Evolutionary conservation across 331 rosid species (phyloP).

Genomic region (Ulmus americana): DNA sequence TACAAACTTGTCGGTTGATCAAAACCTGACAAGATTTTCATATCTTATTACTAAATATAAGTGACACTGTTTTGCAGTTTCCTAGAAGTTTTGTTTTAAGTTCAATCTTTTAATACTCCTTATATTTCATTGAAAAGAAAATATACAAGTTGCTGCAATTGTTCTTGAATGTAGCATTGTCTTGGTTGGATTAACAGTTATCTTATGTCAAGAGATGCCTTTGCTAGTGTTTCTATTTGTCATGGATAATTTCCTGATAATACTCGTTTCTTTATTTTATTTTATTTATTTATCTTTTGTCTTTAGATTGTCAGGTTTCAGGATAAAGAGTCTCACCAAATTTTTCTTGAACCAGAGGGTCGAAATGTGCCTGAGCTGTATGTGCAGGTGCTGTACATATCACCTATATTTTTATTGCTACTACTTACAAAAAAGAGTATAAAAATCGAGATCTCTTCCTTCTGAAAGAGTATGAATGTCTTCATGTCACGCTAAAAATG

Average conservation of each 20-base stretch:
- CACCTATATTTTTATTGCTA: background rate
- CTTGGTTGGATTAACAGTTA: background rate
- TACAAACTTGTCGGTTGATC: background rate
- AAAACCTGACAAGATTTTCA: background rate
- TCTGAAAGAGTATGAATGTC: no score
- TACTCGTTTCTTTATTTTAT: background rate
- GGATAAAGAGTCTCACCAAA: slow-evolving; percentile 93
- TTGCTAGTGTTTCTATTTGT: background rate
- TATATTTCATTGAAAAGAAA: no score
- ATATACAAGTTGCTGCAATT: no score
- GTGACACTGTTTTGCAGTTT: background rate
- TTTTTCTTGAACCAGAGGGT: slow-evolving; percentile 99
- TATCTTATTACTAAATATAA: background rate
- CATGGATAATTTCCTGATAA: background rate
- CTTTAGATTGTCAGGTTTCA: slow-evolving; percentile 77
- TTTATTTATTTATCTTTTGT: slow-evolving; percentile 2
- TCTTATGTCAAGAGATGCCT: background rate
- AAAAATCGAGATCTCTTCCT: no score
- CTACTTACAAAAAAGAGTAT: background rate
- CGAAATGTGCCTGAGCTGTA: slow-evolving; percentile 89
- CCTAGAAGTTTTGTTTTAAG: background rate
- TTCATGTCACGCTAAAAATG: no score
- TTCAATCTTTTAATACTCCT: no score
- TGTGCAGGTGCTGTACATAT: slow-evolving; percentile 62
- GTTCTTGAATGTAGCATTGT: no score